A percentile compares a stretch with the other conserved stretches of the same genome.
phyloP scores from a whole-genome alignment of 2,329 filamentous ascomycete species.

The Tympanopsis confertula region DNA sequence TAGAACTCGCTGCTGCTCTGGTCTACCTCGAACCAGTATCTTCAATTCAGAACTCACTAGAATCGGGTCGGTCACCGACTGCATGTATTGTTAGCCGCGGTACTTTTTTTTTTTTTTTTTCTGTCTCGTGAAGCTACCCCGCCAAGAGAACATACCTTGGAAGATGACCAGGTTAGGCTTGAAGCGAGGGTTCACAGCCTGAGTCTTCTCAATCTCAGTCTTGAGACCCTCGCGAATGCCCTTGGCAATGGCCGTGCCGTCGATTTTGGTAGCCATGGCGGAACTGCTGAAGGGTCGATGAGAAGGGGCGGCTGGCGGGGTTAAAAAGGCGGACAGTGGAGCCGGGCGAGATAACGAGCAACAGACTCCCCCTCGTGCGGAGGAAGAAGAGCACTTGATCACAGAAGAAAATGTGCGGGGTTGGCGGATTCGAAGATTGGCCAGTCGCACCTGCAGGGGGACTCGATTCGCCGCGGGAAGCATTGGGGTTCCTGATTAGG shows the following conservation, averaged over 20 bases:
- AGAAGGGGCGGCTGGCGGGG: conserved; percentile 7
- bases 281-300: conserved; percentile 37
- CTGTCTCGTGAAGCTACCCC: not conserved
- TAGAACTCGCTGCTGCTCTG: conserved; percentile 9
- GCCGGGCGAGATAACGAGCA: not conserved
- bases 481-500: too few relatives aligned
- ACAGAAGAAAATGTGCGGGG: too few relatives aligned
- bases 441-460: too few relatives aligned
- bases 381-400: too few relatives aligned
- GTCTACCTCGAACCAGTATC: not conserved
- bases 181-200: conserved; percentile 75
- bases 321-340: conserved; percentile 2
- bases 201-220: conserved; percentile 68
- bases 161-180: conserved; percentile 86
- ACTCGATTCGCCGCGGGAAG: too few relatives aligned
- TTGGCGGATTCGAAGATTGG: too few relatives aligned
- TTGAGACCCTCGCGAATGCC: conserved; percentile 74
- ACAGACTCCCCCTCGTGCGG: too few relatives aligned
- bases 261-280: conserved; percentile 84
- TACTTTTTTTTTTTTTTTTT: too few relatives aligned
- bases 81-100: too few relatives aligned
- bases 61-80: conserved; percentile 91
- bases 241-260: conserved; percentile 91
- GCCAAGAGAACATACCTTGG: conserved; percentile 52
- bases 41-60: conserved; percentile 44